Conservation (phyloP, 1,139 yeast species). For the Hemisphaericaspora xylofermentans region DNA sequence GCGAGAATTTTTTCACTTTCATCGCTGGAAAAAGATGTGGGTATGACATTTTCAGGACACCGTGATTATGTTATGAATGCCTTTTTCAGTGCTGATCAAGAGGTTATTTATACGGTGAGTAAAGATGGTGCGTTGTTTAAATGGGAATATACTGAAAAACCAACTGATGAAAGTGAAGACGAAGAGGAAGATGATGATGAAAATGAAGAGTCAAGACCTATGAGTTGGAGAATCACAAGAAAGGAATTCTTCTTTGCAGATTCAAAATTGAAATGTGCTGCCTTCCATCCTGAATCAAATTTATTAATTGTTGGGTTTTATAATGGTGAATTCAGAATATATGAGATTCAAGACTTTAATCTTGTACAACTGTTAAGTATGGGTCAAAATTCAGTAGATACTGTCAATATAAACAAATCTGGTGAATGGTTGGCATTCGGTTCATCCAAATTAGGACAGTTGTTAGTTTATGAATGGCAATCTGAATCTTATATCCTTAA, state of each 20-base stretch:
- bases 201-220: conserved; percentile 20
- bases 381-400: conserved; percentile 88
- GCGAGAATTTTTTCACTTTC: conserved; percentile 80
- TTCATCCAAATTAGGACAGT: conserved; percentile 85
- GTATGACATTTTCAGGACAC: conserved; percentile 89
- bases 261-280: conserved; percentile 73
- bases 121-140: conserved; percentile 92
- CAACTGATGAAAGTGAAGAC: conserved; percentile 35
- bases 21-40: conserved; percentile 73
- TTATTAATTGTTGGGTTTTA: conserved; percentile 85
- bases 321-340: conserved; percentile 90
- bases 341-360: conserved; percentile 73
- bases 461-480: conserved; percentile 98
- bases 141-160: conserved; percentile 78
- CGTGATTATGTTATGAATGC: conserved; percentile 85
- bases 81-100: conserved; percentile 83
- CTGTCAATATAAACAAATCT: conserved; percentile 72
- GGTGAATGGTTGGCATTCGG: conserved; percentile 99
- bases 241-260: conserved; percentile 75
- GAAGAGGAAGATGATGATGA: conserved; percentile 29
- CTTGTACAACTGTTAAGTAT: conserved; percentile 84
- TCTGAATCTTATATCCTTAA: conserved; percentile 91
- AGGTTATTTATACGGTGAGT: conserved; percentile 83
- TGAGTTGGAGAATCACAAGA: conserved; percentile 81
- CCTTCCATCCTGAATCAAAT: conserved; percentile 74